phyloP scores from a whole-genome alignment of 1,284 basidiomycete genomes.

The Leucoagaricus sp. region DNA sequence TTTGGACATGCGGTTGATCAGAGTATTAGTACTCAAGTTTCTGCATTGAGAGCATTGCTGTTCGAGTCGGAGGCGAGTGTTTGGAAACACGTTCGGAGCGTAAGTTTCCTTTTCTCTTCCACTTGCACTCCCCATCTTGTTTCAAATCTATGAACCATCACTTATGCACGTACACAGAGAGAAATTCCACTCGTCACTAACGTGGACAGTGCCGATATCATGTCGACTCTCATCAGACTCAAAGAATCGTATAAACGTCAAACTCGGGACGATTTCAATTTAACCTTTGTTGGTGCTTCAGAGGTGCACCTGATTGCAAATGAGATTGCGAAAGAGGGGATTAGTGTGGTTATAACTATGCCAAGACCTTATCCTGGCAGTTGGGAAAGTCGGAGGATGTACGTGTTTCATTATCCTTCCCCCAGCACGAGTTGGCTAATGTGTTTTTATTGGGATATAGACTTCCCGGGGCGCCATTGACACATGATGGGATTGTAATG shows the following conservation, averaged over 20 bases:
- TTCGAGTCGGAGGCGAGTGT: constrained; percentile 34
- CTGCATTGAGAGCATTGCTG: constrained; percentile 49
- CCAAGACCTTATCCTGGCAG: constrained; percentile 9
- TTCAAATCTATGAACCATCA: too few relatives aligned
- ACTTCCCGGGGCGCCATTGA: constrained; percentile 65
- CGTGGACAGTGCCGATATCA: constrained; percentile 13
- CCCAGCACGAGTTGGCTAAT: background rate
- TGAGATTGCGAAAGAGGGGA: constrained; percentile 2
- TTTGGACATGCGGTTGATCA: constrained; percentile 43
- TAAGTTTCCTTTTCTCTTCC: constrained; percentile 2
- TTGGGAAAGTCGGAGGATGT: constrained; percentile 39
- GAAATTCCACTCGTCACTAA: constrained; percentile 13
- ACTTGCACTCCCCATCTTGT: too few relatives aligned
- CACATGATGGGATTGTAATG: constrained; percentile 50
- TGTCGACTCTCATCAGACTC: constrained; percentile 10
- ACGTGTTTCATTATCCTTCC: background rate
- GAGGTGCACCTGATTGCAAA: constrained; percentile 10
- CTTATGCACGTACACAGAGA: constrained; percentile 20
- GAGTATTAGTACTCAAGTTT: constrained; percentile 67
- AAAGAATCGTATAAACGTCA: background rate
- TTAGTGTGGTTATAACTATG: constrained; percentile 10
- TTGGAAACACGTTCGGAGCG: constrained; percentile 44
- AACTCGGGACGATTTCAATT: constrained; percentile 3
- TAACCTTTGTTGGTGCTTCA: constrained; percentile 9
- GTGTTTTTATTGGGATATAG: constrained; percentile 30